A percentile compares a stretch with the other conserved stretches of the same genome.
Evolutionary conservation across 441 rosid species (phyloP).

Genomic region (Geranium incanum): DNA sequence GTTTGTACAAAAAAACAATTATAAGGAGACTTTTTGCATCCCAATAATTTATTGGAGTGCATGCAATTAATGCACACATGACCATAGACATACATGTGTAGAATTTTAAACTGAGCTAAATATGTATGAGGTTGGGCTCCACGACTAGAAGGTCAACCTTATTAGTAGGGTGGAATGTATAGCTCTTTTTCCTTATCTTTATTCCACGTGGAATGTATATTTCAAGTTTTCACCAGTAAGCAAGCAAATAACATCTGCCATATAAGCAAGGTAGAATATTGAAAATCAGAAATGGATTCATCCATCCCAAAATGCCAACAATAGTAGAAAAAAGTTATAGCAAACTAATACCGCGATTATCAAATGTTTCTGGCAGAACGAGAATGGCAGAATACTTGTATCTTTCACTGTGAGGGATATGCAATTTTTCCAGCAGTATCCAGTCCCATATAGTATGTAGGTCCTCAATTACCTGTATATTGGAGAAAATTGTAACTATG

Average conservation of each 20-base stretch:
- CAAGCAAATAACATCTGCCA: neutral
- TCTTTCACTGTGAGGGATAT: conserved; percentile 52
- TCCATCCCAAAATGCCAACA: conserved; percentile 1
- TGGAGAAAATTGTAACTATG: conserved; percentile 7
- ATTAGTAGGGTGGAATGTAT: too few relatives aligned
- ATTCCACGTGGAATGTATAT: too few relatives aligned
- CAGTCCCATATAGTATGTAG: conserved; percentile 82
- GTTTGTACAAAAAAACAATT: too few relatives aligned
- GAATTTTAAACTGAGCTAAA: neutral
- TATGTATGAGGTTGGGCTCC: too few relatives aligned
- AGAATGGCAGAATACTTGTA: conserved; percentile 62
- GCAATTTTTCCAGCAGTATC: conserved; percentile 62
- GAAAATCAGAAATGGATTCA: neutral
- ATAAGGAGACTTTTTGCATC: too few relatives aligned
- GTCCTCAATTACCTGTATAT: conserved; percentile 73
- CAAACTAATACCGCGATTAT: conserved; percentile 53
- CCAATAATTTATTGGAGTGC: neutral
- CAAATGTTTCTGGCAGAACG: conserved; percentile 78
- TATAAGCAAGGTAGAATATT: neutral
- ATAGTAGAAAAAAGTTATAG: conserved; percentile 6
- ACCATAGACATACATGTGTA: neutral
- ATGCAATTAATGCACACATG: neutral
- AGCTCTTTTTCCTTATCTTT: too few relatives aligned
- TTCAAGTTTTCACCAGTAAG: too few relatives aligned
- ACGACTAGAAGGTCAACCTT: too few relatives aligned